phyloP scores from a whole-genome alignment of 106 monocot species.

The Ottelia alismoides region DNA sequence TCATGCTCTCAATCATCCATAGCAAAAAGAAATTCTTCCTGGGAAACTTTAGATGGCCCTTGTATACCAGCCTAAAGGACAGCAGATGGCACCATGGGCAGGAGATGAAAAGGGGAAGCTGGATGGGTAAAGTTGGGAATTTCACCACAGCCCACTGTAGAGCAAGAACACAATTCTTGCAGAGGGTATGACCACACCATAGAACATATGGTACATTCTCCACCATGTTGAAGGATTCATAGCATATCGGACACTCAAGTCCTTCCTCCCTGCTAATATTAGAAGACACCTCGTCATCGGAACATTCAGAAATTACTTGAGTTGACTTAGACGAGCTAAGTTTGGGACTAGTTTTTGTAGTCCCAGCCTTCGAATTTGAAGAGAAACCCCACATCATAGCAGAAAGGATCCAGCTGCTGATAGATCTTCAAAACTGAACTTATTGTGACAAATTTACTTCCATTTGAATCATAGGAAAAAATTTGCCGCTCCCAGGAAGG shows the following conservation, averaged over 20 bases:
- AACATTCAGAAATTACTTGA: conserved; percentile 8
- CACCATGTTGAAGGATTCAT: conserved; percentile 27
- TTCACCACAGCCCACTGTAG: conserved; percentile 23
- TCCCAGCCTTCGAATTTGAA: conserved; percentile 10
- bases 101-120: conserved; percentile 24
- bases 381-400: conserved; percentile 26
- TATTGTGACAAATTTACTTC: too few species aligned
- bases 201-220: conserved; percentile 24
- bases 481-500: too few species aligned
- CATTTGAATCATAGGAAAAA: too few species aligned
- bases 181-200: conserved; percentile 26
- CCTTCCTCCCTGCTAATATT: conserved; percentile 16
- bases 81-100: conserved; percentile 26
- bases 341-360: background rate
- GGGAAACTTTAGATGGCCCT: conserved; percentile 20
- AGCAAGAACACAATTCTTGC: conserved; percentile 23
- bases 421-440: too few species aligned
- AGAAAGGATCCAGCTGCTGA: too few species aligned
- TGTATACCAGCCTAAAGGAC: conserved; percentile 21
- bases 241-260: conserved; percentile 21
- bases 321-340: background rate
- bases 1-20: conserved; percentile 29
- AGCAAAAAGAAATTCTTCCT: conserved; percentile 24
- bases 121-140: conserved; percentile 20
- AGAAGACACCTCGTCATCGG: conserved; percentile 22